Evolutionary conservation across 2,329 filamentous ascomycete species (phyloP), one percentile per base, ranked within the genome.

Genomic region (Botrytis squamosa): DNA sequence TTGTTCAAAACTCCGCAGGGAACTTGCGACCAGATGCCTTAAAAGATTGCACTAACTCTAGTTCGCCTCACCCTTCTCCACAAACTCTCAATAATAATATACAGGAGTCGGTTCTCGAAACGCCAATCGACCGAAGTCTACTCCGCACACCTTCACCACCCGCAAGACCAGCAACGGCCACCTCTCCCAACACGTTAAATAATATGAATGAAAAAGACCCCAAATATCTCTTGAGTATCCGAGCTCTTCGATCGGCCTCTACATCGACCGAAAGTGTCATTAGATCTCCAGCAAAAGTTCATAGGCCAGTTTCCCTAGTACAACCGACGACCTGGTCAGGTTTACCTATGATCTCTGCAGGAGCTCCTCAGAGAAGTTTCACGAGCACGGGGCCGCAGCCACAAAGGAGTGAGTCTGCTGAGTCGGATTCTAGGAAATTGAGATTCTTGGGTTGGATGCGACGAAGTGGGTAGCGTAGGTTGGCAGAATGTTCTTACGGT

Each of bases 121-220:
- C 67, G 18, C 25, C 70, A 38, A 66, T 42, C 60, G 63, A 72
- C 66, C 76, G 46, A 29, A 59, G 36, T 44, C 62, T 25, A 16
- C 57, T 42, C 4, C 71, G 42, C 38, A 72, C 72, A n/a, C 74
- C 73, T 40, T 74, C 70, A 62, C 71, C 63, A 55, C 55, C n/a
- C 1, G 16, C 71, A n/a, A 22, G 38, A 42, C 10, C 40, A 59
- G 38, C 57, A 59, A 33, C 69, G 62, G 72, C 29, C 18, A 46
- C 63, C 16, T 74, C 76, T 5, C 77, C 76, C 49, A 75, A 78
- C 33, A 75, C 76, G 9, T 72, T 78, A 62, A 78, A 78, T 38
- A 68, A 67, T 25, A 57, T 76, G 57, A 78, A 78, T 33, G 77
- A 78, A 59, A 71, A 71, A 49, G 77, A 78, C 72, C 77, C 77